Evolutionary conservation across 495 filamentous ascomycete genomes (phyloP).

Genomic region (Xylaria castorea): DNA sequence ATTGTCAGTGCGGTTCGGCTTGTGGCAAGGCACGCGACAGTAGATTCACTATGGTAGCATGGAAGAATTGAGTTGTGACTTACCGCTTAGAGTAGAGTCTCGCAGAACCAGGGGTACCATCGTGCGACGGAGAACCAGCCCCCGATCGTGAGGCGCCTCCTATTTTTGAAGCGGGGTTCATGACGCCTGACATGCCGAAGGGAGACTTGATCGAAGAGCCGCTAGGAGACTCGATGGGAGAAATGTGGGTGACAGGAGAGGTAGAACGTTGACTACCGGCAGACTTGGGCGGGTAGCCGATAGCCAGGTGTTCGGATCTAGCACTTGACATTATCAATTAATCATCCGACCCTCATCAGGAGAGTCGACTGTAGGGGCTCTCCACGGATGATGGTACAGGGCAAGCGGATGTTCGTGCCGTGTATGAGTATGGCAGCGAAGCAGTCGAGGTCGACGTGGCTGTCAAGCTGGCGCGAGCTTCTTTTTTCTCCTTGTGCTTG

Average conservation of each 20-base stretch:
- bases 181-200: conserved; percentile 70
- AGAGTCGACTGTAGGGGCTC: conserved; percentile 39
- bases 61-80: conserved; percentile 4
- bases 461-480: conserved; percentile 23
- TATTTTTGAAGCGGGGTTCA: conserved; percentile 70
- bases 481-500: conserved; percentile 6
- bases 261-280: conserved; percentile 73
- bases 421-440: conserved; percentile 13
- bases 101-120: conserved; percentile 67
- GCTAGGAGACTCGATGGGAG: conserved; percentile 81
- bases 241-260: conserved; percentile 85
- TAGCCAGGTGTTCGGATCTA: conserved; percentile 80
- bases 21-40: not conserved
- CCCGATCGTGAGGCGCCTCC: conserved; percentile 80
- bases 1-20: conserved; percentile 25
- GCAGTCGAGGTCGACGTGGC: conserved; percentile 12
- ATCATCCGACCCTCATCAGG: conserved; percentile 57
- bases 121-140: conserved; percentile 97
- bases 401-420: conserved; percentile 23
- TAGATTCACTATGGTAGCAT: conserved; percentile 47
- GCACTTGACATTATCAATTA: conserved; percentile 95
- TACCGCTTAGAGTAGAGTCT: conserved; percentile 92
- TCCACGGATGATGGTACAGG: conserved; percentile 41
- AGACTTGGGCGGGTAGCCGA: conserved; percentile 70
- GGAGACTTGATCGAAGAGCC: conserved; percentile 73